Percentiles rank a stretch among this genome's conserved stretches.
These are phyloP conservation scores for Sporothrix protearum DNA, from an alignment of 2,329 filamentous ascomycete genomes.

Conservation along the genomic window DNA sequence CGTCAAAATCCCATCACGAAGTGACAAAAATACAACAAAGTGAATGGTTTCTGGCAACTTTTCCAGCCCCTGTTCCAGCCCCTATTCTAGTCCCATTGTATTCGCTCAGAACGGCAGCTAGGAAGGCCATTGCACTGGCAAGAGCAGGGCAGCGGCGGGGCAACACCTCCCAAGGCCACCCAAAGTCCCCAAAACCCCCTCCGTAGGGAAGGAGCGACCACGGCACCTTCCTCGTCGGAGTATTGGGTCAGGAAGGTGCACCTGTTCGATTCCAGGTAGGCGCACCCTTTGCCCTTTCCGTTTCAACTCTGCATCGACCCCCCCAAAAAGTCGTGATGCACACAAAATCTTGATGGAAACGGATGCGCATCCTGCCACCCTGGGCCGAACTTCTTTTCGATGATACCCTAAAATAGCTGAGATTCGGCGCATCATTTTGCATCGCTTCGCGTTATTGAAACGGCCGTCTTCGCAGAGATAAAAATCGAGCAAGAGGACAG, in stretches of 20 bases:
- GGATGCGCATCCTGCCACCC: background rate
- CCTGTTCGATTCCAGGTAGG: background rate
- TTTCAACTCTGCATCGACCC: background rate
- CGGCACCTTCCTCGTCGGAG: background rate
- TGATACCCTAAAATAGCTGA: background rate
- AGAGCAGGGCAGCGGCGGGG: background rate
- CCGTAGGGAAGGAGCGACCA: constrained; percentile 5
- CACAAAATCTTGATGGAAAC: background rate
- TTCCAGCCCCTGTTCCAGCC: background rate
- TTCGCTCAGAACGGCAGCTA: background rate
- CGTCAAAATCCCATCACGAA: background rate
- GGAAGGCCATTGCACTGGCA: background rate
- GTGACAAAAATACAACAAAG: background rate
- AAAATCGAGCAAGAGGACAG: background rate
- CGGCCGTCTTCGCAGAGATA: background rate
- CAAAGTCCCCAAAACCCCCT: background rate
- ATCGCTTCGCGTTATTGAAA: background rate
- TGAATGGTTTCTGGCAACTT: background rate
- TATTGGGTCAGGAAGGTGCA: background rate
- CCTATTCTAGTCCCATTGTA: background rate
- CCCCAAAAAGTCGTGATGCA: background rate
- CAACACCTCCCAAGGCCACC: background rate
- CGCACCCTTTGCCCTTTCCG: background rate
- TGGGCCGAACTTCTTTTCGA: background rate
- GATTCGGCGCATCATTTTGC: background rate